Percentiles rank a stretch among this genome's conserved stretches.
Evolutionary conservation across 2,329 filamentous ascomycete genomes (phyloP).

Genomic region (Cytospora leucostoma): DNA sequence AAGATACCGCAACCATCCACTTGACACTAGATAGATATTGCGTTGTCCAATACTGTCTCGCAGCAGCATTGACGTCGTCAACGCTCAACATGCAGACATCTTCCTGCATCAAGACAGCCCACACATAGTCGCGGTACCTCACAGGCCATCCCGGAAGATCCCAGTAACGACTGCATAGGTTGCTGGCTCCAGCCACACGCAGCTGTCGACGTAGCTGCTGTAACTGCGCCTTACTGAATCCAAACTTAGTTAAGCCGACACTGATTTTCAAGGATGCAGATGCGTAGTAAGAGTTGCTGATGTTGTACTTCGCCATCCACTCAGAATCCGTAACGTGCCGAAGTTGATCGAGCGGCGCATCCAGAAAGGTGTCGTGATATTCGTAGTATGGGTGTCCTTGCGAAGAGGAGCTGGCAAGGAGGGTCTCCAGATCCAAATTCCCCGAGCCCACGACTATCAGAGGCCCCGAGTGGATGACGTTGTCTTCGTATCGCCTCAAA

Average conservation of each 20-base stretch:
- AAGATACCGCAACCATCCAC: not conserved
- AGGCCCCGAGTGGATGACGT: constrained; percentile 52
- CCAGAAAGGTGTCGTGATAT: constrained; percentile 59
- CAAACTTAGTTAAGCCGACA: constrained; percentile 3
- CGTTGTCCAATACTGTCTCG: constrained; percentile 40
- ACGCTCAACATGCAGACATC: constrained; percentile 63
- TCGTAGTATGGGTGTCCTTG: not conserved
- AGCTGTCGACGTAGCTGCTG: constrained; percentile 8
- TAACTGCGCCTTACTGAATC: not conserved
- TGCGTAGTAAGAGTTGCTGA: constrained; percentile 66
- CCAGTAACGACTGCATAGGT: constrained; percentile 54
- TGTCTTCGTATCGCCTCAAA: constrained; percentile 55
- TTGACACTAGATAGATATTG: not conserved
- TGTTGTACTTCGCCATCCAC: constrained; percentile 42
- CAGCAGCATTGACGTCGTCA: constrained; percentile 56
- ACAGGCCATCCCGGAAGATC: constrained; percentile 60
- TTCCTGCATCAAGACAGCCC: constrained; percentile 55
- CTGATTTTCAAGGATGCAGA: constrained; percentile 55
- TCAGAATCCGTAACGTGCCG: not conserved
- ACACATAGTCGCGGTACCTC: constrained; percentile 54
- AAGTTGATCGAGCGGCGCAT: constrained; percentile 54
- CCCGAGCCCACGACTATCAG: constrained; percentile 72
- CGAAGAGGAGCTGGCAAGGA: not conserved
- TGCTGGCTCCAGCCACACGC: not conserved
- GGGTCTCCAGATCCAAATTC: constrained; percentile 35